Base-by-base conservation (phyloP, 2,329 filamentous ascomycete species). In the Escovopsis sp. region DNA sequence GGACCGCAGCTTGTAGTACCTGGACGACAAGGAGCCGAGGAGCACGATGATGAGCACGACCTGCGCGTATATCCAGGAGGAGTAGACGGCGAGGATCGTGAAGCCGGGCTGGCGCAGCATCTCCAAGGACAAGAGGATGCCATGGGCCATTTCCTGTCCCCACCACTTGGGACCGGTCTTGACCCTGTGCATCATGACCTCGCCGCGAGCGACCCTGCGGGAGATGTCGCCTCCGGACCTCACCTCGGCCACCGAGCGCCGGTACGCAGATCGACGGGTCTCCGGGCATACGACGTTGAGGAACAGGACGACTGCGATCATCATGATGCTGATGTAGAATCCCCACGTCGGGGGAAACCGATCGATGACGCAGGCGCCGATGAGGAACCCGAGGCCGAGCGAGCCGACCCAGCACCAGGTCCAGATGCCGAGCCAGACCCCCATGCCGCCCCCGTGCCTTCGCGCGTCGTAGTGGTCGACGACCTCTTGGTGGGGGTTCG, bases 81-180 rank as follows among this genome's bases (percentile, higher is more conserved):
- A 66, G 57, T 88, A 88, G n/a, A 83, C 46, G 2, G 80, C 72
- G 53, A 88, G 66, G 28, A 85, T 61, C n/a, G 76, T 59, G 55
- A 87, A 88, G 0, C 83, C 83, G 4, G 80, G 73, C 55, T 88
- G 83, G 33, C 71, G 72, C 40, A 85, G 64, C 82, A 88, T 87
- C 52, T 79, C 75, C 18, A 73, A 57, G 39, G 73, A 78, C 37
- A 89, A 66, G 15, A 75, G 64, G 18, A 83, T 53, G 9, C 82
- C 84, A 37, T 84, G 82, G 58, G 76, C 76, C 19, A 85, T 71
- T 56, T 88, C 83, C 57, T 88, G 73, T 39, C 77, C 80, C 82
- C 81, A 87, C 74, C 81, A 85, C 51, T 66, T 76, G 0, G 83
- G 84, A 0, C 82, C 82, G 40, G 76, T 79, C 42, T 80, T 74